These are phyloP conservation scores for Ophiostoma quercus DNA, from an alignment of 2,329 filamentous ascomycete species.

Conservation along the genomic window DNA sequence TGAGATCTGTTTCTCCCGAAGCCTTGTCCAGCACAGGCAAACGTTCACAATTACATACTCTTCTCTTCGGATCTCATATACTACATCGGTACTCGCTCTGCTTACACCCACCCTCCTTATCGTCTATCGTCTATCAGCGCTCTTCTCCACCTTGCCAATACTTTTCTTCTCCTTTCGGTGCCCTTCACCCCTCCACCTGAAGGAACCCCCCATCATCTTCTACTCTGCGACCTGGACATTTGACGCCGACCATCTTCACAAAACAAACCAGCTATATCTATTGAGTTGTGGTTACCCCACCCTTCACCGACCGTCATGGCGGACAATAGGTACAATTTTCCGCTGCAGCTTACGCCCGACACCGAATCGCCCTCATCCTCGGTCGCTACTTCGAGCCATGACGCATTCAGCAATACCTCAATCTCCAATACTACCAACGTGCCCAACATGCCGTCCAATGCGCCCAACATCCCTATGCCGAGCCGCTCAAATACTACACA, in stretches of 20 bases:
- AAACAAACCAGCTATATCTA: background rate
- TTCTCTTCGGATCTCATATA: background rate
- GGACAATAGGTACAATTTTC: slow-evolving; percentile 15
- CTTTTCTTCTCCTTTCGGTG: slow-evolving; percentile 3
- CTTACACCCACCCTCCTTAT: background rate
- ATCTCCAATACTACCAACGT: background rate
- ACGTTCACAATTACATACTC: background rate
- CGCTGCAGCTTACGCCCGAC: slow-evolving; percentile 21
- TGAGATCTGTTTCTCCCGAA: background rate
- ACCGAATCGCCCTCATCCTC: slow-evolving; percentile 23
- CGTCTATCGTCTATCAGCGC: background rate
- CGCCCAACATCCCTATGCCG: background rate
- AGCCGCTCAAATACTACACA: slow-evolving; percentile 12
- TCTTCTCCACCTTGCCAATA: slow-evolving; percentile 7
- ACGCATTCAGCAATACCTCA: slow-evolving; percentile 5
- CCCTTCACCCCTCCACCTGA: background rate
- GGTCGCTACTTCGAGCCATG: slow-evolving; percentile 11
- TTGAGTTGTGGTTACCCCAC: background rate
- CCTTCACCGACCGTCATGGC: slow-evolving; percentile 14
- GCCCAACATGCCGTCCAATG: background rate
- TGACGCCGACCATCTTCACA: background rate
- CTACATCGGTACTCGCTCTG: too few species aligned
- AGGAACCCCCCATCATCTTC: background rate
- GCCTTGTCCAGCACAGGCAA: background rate
- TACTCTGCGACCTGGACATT: background rate